Evolutionary conservation across 495 filamentous ascomycete genomes (phyloP), one percentile per base, ranked within the genome.

Genomic region (Daldinia loculata): DNA sequence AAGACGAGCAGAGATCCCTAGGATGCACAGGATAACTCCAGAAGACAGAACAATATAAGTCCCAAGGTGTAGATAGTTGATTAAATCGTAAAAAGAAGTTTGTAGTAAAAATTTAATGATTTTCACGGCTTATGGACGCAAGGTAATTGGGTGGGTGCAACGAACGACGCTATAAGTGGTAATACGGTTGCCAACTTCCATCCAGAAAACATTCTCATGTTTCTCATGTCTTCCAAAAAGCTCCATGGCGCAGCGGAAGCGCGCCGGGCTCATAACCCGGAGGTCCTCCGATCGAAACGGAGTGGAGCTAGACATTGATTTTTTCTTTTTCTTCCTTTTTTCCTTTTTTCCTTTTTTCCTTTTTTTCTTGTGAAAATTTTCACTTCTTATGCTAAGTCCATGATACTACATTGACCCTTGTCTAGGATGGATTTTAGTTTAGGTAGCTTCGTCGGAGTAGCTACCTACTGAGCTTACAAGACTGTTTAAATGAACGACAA

Each of bases 221-320:
- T 3, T 34, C 32, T 12, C 32, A 11, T 19, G 24, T 55, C 51
- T 24, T 55, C n/a, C 51, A 55, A 66, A 30, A 77, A 80, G 81
- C 79, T 77, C 73, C 73, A 70, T 81, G 76, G 79, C 79, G 78
- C 81, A 81, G 78, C 62, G 79, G 80, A 80, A 81, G 80, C 74
- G 75, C 76, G 79, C 78, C 77, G 80, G 79, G 78, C 79, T 81
- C 79, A 78, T 82, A 82, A 83, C 78, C 76, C 80, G 79, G 79
- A 82, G 81, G 80, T 73, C 78, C 68, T 79, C 70, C 64, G 77
- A 80, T 81, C 77, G 80, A 81, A 81, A 81, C 79, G 56, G 72
- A 75, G 79, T 73, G 69, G 73, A 75, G 80, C 77, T 78, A 27
- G 43, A 22, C 19, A 9, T 51, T 45, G 66, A 58, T 65, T 69